A percentile compares a stretch with the other conserved stretches of the same genome.
Conservation (phyloP, 352 stramenopile species). For the Globisporangium paroecandrum region DNA sequence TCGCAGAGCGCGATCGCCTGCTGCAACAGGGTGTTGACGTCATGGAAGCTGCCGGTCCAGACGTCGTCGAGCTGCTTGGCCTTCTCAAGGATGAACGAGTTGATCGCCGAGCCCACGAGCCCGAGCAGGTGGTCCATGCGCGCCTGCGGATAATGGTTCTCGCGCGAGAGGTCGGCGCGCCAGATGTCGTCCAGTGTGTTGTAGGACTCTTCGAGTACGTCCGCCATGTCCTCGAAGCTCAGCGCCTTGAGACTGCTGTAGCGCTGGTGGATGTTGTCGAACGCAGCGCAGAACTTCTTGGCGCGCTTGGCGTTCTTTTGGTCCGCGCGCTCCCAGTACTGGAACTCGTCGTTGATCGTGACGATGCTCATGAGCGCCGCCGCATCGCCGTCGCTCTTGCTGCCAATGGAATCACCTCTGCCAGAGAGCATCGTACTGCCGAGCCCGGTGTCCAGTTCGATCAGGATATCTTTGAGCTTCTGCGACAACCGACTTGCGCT, state of each 20-base stretch:
- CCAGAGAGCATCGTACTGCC: constrained; percentile 31
- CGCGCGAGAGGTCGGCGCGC: constrained; percentile 58
- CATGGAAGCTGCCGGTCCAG: constrained; percentile 65
- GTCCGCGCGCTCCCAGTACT: constrained; percentile 80
- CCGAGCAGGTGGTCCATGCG: constrained; percentile 89
- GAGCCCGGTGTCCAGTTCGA: constrained; percentile 70
- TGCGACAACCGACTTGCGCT: constrained; percentile 52
- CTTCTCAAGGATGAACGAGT: constrained; percentile 60
- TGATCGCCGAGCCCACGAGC: constrained; percentile 75
- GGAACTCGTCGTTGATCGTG: constrained; percentile 82
- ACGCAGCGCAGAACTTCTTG: constrained; percentile 73
- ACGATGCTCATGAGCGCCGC: constrained; percentile 72
- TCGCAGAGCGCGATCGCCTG: constrained; percentile 74
- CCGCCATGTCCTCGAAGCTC: constrained; percentile 71
- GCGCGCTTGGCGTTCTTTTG: constrained; percentile 53
- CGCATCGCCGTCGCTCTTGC: constrained; percentile 23
- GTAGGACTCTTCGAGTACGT: constrained; percentile 83
- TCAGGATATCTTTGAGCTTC: constrained; percentile 77
- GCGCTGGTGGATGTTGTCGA: constrained; percentile 81
- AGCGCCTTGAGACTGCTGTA: constrained; percentile 65
- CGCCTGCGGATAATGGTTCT: constrained; percentile 75
- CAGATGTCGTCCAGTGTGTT: constrained; percentile 90
- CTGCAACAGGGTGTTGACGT: constrained; percentile 54
- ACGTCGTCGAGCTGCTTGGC: constrained; percentile 39
- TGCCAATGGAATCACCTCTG: constrained; percentile 16